phyloP scores from a whole-genome alignment of 2,329 filamentous ascomycete genomes.

The Fusarium sp. region DNA sequence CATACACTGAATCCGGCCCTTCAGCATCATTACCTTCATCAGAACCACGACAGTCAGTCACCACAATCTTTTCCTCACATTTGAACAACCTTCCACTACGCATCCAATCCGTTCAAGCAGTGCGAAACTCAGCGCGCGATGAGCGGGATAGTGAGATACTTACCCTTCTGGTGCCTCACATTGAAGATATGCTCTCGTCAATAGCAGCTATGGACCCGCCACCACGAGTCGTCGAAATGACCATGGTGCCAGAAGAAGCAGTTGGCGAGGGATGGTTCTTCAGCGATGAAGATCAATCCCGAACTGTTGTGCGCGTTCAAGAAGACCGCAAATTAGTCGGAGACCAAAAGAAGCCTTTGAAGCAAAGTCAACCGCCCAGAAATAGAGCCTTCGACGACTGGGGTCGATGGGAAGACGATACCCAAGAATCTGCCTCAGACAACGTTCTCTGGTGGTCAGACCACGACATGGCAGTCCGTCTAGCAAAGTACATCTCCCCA shows the following conservation, averaged over 20 bases:
- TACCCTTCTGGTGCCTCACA: slow-evolving; percentile 54
- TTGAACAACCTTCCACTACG: slow-evolving; percentile 52
- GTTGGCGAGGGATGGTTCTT: slow-evolving; percentile 53
- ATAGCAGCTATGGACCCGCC: slow-evolving; percentile 50
- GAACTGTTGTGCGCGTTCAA: slow-evolving; percentile 49
- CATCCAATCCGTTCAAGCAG: slow-evolving; percentile 52
- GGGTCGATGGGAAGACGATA: slow-evolving; percentile 56
- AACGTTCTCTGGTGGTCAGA: slow-evolving; percentile 60
- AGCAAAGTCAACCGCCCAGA: neutral
- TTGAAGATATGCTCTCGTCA: slow-evolving; percentile 57
- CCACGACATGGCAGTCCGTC: slow-evolving; percentile 57
- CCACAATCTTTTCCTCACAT: slow-evolving; percentile 51
- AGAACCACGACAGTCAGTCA: slow-evolving; percentile 21
- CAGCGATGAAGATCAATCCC: slow-evolving; percentile 49
- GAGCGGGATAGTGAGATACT: slow-evolving; percentile 55
- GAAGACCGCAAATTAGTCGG: slow-evolving; percentile 27
- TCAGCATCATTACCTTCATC: slow-evolving; percentile 5
- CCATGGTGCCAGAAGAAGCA: slow-evolving; percentile 58
- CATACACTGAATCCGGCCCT: slow-evolving; percentile 38
- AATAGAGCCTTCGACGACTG: slow-evolving; percentile 57
- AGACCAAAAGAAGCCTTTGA: slow-evolving; percentile 11
- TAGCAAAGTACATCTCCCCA: slow-evolving; percentile 59
- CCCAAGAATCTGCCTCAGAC: neutral
- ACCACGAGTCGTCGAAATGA: slow-evolving; percentile 55
- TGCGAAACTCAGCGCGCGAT: slow-evolving; percentile 50